Base-by-base conservation (phyloP, 1,284 basidiomycete species). In the Rhizoctonia solani region DNA sequence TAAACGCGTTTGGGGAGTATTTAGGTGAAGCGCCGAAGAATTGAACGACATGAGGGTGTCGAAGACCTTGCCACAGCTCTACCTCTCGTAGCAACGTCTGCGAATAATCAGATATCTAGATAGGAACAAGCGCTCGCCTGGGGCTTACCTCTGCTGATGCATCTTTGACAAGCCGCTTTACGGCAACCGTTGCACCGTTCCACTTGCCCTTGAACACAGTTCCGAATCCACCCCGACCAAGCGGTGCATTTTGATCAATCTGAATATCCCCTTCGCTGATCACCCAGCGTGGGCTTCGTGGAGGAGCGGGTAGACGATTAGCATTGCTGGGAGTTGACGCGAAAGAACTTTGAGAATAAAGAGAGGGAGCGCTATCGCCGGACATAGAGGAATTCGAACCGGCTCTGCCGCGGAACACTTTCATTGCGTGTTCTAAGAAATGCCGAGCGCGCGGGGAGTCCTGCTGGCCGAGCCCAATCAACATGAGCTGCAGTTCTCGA, bases 1-100 rank as follows among this genome's bases (percentile, higher is more conserved):
- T 81, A 70, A 80, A 85, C 27, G 65, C 42, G 16, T 59, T 66
- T 19, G 67, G 66, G 9, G 58, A 50, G 4, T 66, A 27, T 16
- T 46, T 50, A 25, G 63, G 68, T 6, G 68, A 70, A 11, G 53
- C 69, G 9, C 68, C 69, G 32, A 69, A 69, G 44, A 70, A 54
- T 25, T 63, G 63, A 14, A 69, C 63, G 39, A 70, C 55, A 34
- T 69, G 61, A 14, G 69, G 50, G 41, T 70, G 54, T 13, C 61
- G 67, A 21, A 69, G 41, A 34, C 29, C 52, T 27, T 66, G 65
- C 41, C 44, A 69, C 13, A 49, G 50, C 52, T 63, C 59, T 8
- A 63, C 59, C 37, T 63, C 59, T 8, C 59, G 59, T 27, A 63
- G 21, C 4, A 63, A 16, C 6, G 59, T 63, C 59, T 63, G 39